These are phyloP conservation scores for Globisporangium uncinulatum DNA, from an alignment of 352 stramenopile genomes.

Conservation along the genomic window DNA sequence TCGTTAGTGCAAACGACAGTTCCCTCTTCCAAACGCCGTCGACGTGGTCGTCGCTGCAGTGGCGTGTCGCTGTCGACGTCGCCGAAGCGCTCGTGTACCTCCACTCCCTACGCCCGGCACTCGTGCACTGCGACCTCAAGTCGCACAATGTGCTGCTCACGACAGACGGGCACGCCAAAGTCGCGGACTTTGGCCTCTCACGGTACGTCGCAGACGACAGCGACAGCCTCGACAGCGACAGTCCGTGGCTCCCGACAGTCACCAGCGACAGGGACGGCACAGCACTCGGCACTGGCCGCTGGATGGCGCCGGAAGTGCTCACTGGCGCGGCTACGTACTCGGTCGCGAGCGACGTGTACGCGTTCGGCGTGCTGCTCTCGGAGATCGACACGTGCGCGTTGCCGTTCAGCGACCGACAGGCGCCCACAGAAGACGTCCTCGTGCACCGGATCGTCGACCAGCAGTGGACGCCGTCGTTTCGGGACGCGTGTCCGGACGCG, in stretches of 20 bases:
- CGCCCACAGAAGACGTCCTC: constrained; percentile 28
- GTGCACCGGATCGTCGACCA: constrained; percentile 27
- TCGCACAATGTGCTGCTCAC: constrained; percentile 21
- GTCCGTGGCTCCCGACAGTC: too few relatives aligned
- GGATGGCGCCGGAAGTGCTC: constrained; percentile 60
- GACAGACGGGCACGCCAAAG: constrained; percentile 26
- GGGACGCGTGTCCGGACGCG: constrained; percentile 10
- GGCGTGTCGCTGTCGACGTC: constrained; percentile 16
- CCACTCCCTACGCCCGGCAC: constrained; percentile 18
- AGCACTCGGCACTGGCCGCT: constrained; percentile 49
- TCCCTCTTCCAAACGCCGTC: not conserved
- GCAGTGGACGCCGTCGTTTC: constrained; percentile 24
- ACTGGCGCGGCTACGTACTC: constrained; percentile 32
- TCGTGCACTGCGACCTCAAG: constrained; percentile 17
- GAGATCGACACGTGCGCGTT: constrained; percentile 47
- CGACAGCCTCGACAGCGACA: constrained; percentile 5
- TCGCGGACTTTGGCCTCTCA: constrained; percentile 42
- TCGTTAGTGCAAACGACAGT: too few relatives aligned
- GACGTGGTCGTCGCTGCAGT: constrained; percentile 6
- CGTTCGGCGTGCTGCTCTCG: constrained; percentile 49
- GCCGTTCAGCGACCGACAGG: constrained; percentile 30
- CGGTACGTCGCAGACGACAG: constrained; percentile 21
- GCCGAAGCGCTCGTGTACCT: constrained; percentile 26
- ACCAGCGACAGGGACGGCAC: constrained; percentile 21
- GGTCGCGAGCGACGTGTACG: constrained; percentile 49